Evolutionary conservation across 495 filamentous ascomycete genomes (phyloP).

Genomic region (Delitschia confertaspora): DNA sequence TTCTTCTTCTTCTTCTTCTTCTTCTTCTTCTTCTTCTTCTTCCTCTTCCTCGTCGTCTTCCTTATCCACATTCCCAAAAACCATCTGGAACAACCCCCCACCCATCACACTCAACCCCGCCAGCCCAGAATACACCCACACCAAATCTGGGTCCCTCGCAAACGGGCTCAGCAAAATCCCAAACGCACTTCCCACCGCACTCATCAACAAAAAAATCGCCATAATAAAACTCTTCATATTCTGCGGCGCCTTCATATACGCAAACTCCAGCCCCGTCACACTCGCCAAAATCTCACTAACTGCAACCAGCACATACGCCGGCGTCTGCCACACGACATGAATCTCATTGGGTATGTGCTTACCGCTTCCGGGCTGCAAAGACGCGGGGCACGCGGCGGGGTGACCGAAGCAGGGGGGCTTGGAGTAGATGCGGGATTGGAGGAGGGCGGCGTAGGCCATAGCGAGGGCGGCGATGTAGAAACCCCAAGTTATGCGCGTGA

Average conservation of each 20-base stretch:
- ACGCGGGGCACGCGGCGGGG: constrained; percentile 15
- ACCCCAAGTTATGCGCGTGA: constrained; percentile 22
- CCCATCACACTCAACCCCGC: too few relatives aligned
- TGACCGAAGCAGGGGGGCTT: constrained; percentile 20
- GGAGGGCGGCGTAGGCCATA: constrained; percentile 22
- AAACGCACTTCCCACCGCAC: constrained; percentile 16
- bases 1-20: too few relatives aligned
- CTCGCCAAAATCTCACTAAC: constrained; percentile 61
- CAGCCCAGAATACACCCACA: constrained; percentile 47
- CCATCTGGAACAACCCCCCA: too few relatives aligned
- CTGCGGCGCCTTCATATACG: constrained; percentile 66
- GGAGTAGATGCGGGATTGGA: constrained; percentile 26
- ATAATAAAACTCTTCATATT: constrained; percentile 50
- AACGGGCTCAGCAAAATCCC: constrained; percentile 16
- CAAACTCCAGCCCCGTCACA: constrained; percentile 52
- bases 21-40: too few relatives aligned
- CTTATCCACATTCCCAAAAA: too few relatives aligned
- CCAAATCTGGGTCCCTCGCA: constrained; percentile 25
- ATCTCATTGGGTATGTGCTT: constrained; percentile 19
- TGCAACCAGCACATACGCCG: constrained; percentile 43
- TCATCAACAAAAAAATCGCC: constrained; percentile 24
- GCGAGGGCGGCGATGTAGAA: constrained; percentile 24
- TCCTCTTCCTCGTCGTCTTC: too few relatives aligned
- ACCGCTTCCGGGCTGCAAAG: constrained; percentile 4
- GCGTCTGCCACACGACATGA: constrained; percentile 26